Evolutionary conservation across 2,329 filamentous ascomycete species (phyloP).

Genomic region (Aspergillus hiratsukae): DNA sequence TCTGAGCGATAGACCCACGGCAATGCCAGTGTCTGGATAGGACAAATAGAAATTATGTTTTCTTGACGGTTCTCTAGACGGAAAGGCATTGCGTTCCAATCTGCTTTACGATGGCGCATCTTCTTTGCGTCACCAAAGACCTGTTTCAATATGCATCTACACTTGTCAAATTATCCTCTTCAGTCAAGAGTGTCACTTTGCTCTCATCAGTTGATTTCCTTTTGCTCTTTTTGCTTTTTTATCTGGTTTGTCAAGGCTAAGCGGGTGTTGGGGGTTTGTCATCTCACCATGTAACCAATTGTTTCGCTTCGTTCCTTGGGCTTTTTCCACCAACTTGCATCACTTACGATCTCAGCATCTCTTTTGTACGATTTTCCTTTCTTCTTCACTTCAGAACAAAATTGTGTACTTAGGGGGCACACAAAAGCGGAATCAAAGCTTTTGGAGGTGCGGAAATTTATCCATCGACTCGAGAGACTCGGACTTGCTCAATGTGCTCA

Average conservation of each 20-base stretch:
- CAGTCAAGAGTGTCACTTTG: background rate
- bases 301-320: background rate
- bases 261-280: constrained; percentile 17
- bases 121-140: background rate
- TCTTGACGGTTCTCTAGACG: background rate
- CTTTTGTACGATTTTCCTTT: constrained; percentile 9
- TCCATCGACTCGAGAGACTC: background rate
- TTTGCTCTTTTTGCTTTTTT: constrained; percentile 9
- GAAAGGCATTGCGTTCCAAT: background rate
- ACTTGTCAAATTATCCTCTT: background rate
- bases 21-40: constrained; percentile 4
- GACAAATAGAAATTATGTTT: constrained; percentile 12
- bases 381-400: constrained; percentile 7
- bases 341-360: background rate
- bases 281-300: constrained; percentile 11
- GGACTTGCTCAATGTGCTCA: background rate
- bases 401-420: constrained; percentile 12
- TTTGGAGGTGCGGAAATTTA: background rate
- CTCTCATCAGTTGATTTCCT: constrained; percentile 24
- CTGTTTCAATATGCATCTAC: background rate
- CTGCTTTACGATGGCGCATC: background rate
- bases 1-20: constrained; percentile 18
- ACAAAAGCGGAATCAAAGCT: background rate
- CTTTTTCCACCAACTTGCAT: background rate
- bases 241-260: constrained; percentile 9